These are phyloP conservation scores for Piedraia hortae DNA, from an alignment of 2,329 filamentous ascomycete genomes.

Conservation along the genomic window DNA sequence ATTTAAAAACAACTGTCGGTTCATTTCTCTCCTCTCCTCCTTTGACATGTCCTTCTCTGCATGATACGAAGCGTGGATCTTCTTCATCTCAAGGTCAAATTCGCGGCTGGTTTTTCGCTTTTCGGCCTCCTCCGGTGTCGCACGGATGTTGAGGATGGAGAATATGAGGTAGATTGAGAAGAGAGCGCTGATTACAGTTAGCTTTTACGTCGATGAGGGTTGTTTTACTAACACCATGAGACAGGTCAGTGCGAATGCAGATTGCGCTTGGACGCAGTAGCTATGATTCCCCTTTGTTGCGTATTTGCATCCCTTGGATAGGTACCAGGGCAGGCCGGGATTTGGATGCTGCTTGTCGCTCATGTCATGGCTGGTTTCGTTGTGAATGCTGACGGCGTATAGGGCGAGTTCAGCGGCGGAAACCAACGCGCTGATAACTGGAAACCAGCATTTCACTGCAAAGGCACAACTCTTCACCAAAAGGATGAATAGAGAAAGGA, in stretches of 20 bases:
- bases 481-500: constrained; percentile 49
- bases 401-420: constrained; percentile 31
- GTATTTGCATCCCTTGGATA: constrained; percentile 34
- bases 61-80: constrained; percentile 16
- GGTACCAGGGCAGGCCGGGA: constrained; percentile 43
- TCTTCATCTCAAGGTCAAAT: constrained; percentile 22
- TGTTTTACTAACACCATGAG: constrained; percentile 33
- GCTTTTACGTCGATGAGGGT: neutral
- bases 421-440: constrained; percentile 31
- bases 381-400: constrained; percentile 38
- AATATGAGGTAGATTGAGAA: constrained; percentile 32
- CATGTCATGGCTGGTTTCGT: constrained; percentile 47
- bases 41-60: constrained; percentile 18
- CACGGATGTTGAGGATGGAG: constrained; percentile 26
- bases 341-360: constrained; percentile 35
- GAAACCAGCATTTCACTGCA: constrained; percentile 44
- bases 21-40: constrained; percentile 30
- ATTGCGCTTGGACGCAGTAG: constrained; percentile 41
- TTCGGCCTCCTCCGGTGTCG: constrained; percentile 12
- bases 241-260: constrained; percentile 33
- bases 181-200: constrained; percentile 11
- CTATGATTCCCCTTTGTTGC: constrained; percentile 21
- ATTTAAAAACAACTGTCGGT: constrained; percentile 13
- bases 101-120: constrained; percentile 8
- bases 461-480: constrained; percentile 40